A percentile compares a stretch with the other conserved stretches of the same genome.
Evolutionary conservation across 306 rosid species (phyloP).

Genomic region (Acacia confusa): DNA sequence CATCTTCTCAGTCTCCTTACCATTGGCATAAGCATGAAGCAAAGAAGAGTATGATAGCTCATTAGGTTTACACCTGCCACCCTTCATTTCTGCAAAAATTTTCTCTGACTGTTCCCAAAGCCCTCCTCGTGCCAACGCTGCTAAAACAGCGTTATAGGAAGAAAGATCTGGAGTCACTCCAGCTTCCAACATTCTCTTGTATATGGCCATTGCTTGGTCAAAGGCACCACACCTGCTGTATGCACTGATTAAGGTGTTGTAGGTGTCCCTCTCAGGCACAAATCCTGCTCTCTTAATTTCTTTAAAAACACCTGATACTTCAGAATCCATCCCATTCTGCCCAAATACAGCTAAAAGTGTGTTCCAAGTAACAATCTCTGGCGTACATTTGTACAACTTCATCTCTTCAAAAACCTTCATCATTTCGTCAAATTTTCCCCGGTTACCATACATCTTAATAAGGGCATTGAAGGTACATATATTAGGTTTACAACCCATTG

Average conservation of each 20-base stretch:
- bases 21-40: conserved; percentile 93
- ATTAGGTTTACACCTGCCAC: conserved; percentile 74
- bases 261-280: conserved; percentile 89
- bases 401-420: conserved; percentile 85
- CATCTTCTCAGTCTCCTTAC: conserved; percentile 67
- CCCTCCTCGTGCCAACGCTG: conserved; percentile 92
- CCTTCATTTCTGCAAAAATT: conserved; percentile 78
- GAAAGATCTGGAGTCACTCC: conserved; percentile 90
- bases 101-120: conserved; percentile 91
- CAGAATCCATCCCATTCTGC: conserved; percentile 79
- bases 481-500: conserved; percentile 74
- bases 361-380: conserved; percentile 96
- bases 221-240: conserved; percentile 88
- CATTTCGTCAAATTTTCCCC: conserved; percentile 85
- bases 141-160: conserved; percentile 82
- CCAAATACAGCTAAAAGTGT: conserved; percentile 92
- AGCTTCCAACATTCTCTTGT: conserved; percentile 82
- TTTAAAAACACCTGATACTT: conserved; percentile 78
- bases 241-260: conserved; percentile 82
- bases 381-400: conserved; percentile 54
- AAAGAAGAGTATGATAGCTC: conserved; percentile 82
- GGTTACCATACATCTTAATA: conserved; percentile 89
- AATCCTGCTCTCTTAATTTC: conserved; percentile 98
- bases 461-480: conserved; percentile 87
- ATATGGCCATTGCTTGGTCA: conserved; percentile 80